Evolutionary conservation across 495 filamentous ascomycete species (phyloP).

Genomic region (Talaromyces trachyspermus): DNA sequence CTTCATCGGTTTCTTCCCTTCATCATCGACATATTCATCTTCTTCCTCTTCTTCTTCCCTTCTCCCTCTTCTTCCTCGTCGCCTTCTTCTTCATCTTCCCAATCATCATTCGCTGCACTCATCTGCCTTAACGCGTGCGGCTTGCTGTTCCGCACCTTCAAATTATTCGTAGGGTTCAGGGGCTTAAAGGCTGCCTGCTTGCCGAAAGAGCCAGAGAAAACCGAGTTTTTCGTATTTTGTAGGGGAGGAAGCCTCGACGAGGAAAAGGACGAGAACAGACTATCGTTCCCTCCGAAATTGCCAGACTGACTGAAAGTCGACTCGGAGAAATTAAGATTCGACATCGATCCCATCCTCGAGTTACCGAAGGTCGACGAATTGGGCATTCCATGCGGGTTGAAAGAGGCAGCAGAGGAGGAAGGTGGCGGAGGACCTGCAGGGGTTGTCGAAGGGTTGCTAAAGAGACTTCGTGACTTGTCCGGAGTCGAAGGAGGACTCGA

Average conservation of each 20-base stretch:
- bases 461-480: slow-evolving; percentile 32
- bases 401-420: slow-evolving; percentile 53
- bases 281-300: slow-evolving; percentile 34
- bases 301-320: slow-evolving; percentile 35
- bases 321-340: slow-evolving; percentile 24
- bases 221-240: not conserved
- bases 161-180: slow-evolving; percentile 17
- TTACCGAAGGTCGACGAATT: slow-evolving; percentile 57
- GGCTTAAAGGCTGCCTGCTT: slow-evolving; percentile 24
- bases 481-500: slow-evolving; percentile 35
- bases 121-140: slow-evolving; percentile 20
- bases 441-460: slow-evolving; percentile 61
- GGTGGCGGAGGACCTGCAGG: slow-evolving; percentile 65
- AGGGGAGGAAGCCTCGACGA: not conserved
- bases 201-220: slow-evolving; percentile 13
- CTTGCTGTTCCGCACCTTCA: slow-evolving; percentile 16
- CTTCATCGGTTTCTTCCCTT: slow-evolving; percentile 35
- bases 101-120: slow-evolving; percentile 29
- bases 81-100: slow-evolving; percentile 25
- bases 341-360: slow-evolving; percentile 49
- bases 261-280: slow-evolving; percentile 21
- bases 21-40: slow-evolving; percentile 22
- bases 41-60: slow-evolving; percentile 21
- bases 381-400: slow-evolving; percentile 66
- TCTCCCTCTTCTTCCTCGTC: slow-evolving; percentile 29